phyloP scores from a whole-genome alignment of 768 basidiomycete species.

The Lactifluus subvellereus region DNA sequence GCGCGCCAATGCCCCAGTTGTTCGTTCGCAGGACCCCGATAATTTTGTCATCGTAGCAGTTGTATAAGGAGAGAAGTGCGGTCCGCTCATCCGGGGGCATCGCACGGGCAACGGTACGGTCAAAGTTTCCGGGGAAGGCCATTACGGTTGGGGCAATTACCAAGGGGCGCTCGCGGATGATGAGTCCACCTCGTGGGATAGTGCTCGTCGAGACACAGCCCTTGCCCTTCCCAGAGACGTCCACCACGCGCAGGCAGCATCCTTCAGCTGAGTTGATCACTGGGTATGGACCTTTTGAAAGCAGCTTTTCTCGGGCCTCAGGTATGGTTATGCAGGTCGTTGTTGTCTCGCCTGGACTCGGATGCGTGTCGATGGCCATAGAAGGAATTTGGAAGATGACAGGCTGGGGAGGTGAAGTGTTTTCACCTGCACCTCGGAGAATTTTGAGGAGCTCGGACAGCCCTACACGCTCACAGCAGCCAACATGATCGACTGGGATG shows the following conservation, averaged over 20 bases:
- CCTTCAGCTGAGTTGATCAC: slow-evolving; percentile 7
- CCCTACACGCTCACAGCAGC: slow-evolving; percentile 16
- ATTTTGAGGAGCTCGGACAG: slow-evolving; percentile 12
- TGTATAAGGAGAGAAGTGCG: slow-evolving; percentile 8
- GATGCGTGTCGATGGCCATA: not conserved
- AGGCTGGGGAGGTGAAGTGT: not conserved
- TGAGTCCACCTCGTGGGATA: slow-evolving; percentile 31
- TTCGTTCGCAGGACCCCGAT: slow-evolving; percentile 17
- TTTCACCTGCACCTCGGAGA: slow-evolving; percentile 6
- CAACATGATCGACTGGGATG: slow-evolving; percentile 12
- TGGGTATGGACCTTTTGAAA: slow-evolving; percentile 11
- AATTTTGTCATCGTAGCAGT: slow-evolving; percentile 15
- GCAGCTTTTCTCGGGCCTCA: slow-evolving; percentile 5
- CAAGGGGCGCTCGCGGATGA: slow-evolving; percentile 37
- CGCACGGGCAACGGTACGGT: slow-evolving; percentile 1
- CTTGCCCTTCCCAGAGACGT: slow-evolving; percentile 25
- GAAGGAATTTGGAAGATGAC: slow-evolving; percentile 9
- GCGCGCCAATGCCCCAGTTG: slow-evolving; percentile 4
- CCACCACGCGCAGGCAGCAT: slow-evolving; percentile 12
- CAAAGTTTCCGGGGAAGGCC: slow-evolving; percentile 8
- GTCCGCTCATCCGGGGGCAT: slow-evolving; percentile 5
- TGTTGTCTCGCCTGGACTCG: not conserved
- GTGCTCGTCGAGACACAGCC: slow-evolving; percentile 33
- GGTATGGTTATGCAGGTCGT: slow-evolving; percentile 16
- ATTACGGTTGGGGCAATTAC: slow-evolving; percentile 27